These are phyloP conservation scores for Isoetes engelmannii DNA, from an alignment of 83 land plant species.

Conservation along the genomic window DNA sequence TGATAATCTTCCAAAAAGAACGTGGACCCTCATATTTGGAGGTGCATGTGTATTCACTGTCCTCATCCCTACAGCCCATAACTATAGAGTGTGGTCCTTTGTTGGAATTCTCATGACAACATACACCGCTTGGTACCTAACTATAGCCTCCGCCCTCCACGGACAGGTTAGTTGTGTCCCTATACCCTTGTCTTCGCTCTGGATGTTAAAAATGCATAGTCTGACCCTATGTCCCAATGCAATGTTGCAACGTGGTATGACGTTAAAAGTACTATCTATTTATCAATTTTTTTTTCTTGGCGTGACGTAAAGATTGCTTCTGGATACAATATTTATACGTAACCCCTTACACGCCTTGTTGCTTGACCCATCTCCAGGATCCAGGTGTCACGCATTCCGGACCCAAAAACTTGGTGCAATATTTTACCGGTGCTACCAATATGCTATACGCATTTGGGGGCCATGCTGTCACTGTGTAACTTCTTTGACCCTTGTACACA, in stretches of 20 bases:
- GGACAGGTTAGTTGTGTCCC: no score
- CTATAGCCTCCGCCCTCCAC: slow-evolving; percentile 62
- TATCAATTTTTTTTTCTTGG: no score
- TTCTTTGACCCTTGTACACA: no score
- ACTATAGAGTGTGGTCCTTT: slow-evolving; percentile 84
- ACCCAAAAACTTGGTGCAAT: slow-evolving; percentile 49
- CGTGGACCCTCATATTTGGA: slow-evolving; percentile 85
- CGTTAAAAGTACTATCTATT: no score
- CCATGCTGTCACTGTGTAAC: slow-evolving; percentile 90
- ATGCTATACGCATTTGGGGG: slow-evolving; percentile 86
- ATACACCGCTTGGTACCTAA: slow-evolving; percentile 79
- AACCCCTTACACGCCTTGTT: no score
- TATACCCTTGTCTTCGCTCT: no score
- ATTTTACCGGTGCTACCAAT: slow-evolving; percentile 91
- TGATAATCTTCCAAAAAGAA: slow-evolving; percentile 68
- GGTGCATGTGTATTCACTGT: slow-evolving; percentile 75
- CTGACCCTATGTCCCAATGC: no score
- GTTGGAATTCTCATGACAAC: slow-evolving; percentile 76
- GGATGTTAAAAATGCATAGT: no score
- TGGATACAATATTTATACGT: no score
- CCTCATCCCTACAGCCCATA: slow-evolving; percentile 72
- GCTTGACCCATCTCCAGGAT: no score
- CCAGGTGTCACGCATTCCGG: slow-evolving; percentile 61
- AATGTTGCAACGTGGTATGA: no score
- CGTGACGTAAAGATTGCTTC: no score